A percentile compares a stretch with the other conserved stretches of the same genome.
phyloP scores from a whole-genome alignment of 2,329 filamentous ascomycete species.

The Hysterium pulicare region DNA sequence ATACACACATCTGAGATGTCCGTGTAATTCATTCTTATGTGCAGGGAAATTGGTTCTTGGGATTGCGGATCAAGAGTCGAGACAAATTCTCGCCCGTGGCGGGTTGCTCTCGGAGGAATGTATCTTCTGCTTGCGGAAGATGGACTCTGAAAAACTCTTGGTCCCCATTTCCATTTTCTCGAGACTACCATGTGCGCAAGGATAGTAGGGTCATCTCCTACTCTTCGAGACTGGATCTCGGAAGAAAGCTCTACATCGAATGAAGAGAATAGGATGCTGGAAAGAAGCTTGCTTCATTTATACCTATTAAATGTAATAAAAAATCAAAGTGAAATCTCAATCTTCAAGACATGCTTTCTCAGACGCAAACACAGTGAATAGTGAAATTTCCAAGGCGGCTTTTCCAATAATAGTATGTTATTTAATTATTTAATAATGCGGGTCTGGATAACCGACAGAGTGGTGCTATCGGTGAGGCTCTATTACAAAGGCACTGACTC shows the following conservation, averaged over 20 bases:
- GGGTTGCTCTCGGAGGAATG: constrained; percentile 23
- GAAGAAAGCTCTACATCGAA: constrained; percentile 37
- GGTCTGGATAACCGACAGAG: neutral
- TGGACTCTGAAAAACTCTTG: constrained; percentile 30
- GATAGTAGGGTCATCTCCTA: constrained; percentile 55
- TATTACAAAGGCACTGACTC: constrained; percentile 5
- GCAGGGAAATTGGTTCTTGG: constrained; percentile 13
- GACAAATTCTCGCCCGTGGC: constrained; percentile 31
- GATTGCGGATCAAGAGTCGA: constrained; percentile 17
- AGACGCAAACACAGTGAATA: no score
- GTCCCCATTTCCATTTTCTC: constrained; percentile 19
- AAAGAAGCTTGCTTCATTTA: constrained; percentile 41
- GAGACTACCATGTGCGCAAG: constrained; percentile 10
- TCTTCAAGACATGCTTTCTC: no score
- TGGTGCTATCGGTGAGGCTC: neutral
- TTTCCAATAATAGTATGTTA: no score
- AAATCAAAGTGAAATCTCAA: constrained; percentile 11
- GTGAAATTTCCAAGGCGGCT: no score
- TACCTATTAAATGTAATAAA: constrained; percentile 39
- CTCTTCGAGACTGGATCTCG: constrained; percentile 46
- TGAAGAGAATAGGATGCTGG: constrained; percentile 52
- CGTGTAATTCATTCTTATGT: constrained; percentile 31
- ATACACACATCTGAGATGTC: constrained; percentile 39
- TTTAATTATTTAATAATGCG: no score
- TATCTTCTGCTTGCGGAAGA: constrained; percentile 39